These are phyloP conservation scores for Cardamine resedifolia DNA, from an alignment of 345 rosid genomes.

Conservation along the genomic window DNA sequence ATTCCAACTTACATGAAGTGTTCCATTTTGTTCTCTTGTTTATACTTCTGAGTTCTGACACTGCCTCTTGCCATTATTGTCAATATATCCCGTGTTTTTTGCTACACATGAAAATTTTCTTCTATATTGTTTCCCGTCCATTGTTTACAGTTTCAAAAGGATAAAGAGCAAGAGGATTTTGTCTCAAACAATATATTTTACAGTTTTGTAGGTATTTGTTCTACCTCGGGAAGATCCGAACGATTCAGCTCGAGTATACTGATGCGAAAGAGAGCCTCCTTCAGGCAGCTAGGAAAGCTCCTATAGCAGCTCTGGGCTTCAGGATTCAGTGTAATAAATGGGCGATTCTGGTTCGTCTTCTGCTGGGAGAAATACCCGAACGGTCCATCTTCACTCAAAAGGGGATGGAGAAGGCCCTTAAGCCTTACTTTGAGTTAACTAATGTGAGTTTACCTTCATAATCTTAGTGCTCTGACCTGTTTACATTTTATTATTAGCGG, in stretches of 20 bases:
- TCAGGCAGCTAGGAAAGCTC: constrained; percentile 89
- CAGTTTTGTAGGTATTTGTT: constrained; percentile 91
- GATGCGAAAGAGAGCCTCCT: constrained; percentile 92
- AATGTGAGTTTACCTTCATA: constrained; percentile 57
- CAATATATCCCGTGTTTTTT: background rate
- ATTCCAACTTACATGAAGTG: background rate
- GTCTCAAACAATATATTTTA: constrained; percentile 15
- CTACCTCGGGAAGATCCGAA: constrained; percentile 86
- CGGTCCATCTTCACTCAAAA: constrained; percentile 81
- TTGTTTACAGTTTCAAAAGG: background rate
- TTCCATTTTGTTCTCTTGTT: background rate
- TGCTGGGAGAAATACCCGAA: constrained; percentile 89
- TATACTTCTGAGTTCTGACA: background rate
- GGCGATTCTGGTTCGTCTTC: constrained; percentile 73
- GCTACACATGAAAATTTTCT: background rate
- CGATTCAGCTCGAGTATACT: constrained; percentile 87
- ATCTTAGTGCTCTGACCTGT: background rate
- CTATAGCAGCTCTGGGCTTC: constrained; percentile 76
- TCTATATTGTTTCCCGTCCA: background rate
- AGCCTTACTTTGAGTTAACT: constrained; percentile 87
- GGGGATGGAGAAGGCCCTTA: constrained; percentile 83
- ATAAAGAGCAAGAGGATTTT: background rate
- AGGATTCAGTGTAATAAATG: constrained; percentile 82
- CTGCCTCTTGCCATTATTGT: background rate
- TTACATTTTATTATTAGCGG: background rate